phyloP scores from a whole-genome alignment of 2,329 filamentous ascomycete genomes.

The Davidsoniella australis region DNA sequence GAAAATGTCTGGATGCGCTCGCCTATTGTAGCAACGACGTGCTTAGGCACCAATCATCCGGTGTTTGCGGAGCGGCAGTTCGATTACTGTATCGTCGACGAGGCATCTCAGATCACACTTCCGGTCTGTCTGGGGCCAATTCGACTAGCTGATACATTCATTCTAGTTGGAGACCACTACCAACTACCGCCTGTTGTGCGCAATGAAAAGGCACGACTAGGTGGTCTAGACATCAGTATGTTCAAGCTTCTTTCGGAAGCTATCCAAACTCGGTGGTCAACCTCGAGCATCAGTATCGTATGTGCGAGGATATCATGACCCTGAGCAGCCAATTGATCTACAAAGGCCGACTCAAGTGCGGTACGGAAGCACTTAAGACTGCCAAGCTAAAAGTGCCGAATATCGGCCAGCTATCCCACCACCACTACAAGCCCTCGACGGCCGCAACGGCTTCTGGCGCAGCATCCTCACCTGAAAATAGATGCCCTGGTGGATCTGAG shows the following conservation, averaged over 20 bases:
- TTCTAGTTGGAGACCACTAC: slow-evolving; percentile 91
- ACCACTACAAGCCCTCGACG: slow-evolving; percentile 38
- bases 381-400: slow-evolving; percentile 52
- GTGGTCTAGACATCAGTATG: slow-evolving; percentile 78
- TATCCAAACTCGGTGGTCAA: slow-evolving; percentile 81
- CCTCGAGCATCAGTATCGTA: slow-evolving; percentile 90
- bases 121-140: slow-evolving; percentile 91
- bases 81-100: slow-evolving; percentile 96
- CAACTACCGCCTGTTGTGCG: slow-evolving; percentile 88
- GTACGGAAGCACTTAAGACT: slow-evolving; percentile 56
- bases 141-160: slow-evolving; percentile 79
- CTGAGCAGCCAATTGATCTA: slow-evolving; percentile 91
- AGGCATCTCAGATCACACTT: slow-evolving; percentile 92
- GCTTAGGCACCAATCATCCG: slow-evolving; percentile 75
- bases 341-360: slow-evolving; percentile 75
- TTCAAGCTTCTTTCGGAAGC: slow-evolving; percentile 86
- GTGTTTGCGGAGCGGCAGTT: slow-evolving; percentile 81
- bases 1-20: slow-evolving; percentile 69
- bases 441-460: background rate
- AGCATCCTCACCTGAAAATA: slow-evolving; percentile 1
- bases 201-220: slow-evolving; percentile 70
- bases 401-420: slow-evolving; percentile 39
- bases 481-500: slow-evolving; percentile 22
- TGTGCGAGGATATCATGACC: slow-evolving; percentile 94
- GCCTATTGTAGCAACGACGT: slow-evolving; percentile 86